phyloP scores from a whole-genome alignment of 108 stramenopile species.

The Stephanodiscus minutulus region DNA sequence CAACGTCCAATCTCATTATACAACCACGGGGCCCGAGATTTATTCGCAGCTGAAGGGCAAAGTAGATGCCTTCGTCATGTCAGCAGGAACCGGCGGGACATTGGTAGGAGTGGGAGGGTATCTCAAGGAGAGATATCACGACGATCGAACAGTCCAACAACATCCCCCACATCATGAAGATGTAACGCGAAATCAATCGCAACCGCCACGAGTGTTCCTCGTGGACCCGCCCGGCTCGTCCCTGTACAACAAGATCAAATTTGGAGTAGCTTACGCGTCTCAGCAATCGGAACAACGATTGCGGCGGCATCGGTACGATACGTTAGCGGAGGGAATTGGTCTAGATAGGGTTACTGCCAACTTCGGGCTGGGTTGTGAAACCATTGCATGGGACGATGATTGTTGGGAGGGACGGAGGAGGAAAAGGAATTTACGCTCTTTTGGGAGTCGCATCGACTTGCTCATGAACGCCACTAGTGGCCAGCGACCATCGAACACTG shows the following conservation, averaged over 20 bases:
- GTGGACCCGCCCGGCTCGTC: slow-evolving; percentile 94
- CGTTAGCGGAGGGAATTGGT: slow-evolving; percentile 95
- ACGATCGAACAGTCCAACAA: slow-evolving; percentile 3
- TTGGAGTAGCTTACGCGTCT: slow-evolving; percentile 89
- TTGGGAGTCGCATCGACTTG: slow-evolving; percentile 9
- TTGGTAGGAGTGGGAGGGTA: slow-evolving; percentile 89
- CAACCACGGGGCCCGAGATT: slow-evolving; percentile 90
- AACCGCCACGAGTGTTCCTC: slow-evolving; percentile 62
- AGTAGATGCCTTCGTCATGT: slow-evolving; percentile 95
- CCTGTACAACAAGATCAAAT: slow-evolving; percentile 84
- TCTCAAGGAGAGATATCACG: slow-evolving; percentile 58
- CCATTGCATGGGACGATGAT: slow-evolving; percentile 17
- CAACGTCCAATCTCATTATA: slow-evolving; percentile 87
- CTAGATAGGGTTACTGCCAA: slow-evolving; percentile 93
- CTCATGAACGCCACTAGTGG: background rate
- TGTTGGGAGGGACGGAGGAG: background rate
- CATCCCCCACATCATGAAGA: background rate
- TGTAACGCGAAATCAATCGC: slow-evolving; percentile 11
- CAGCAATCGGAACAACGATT: slow-evolving; percentile 85
- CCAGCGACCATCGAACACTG: background rate
- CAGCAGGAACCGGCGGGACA: slow-evolving; percentile 95
- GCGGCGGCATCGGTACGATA: slow-evolving; percentile 93
- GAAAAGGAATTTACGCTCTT: background rate
- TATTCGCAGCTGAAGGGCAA: slow-evolving; percentile 55
- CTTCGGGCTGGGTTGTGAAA: slow-evolving; percentile 68